Evolutionary conservation across 1,284 basidiomycete genomes (phyloP), one percentile per base, ranked within the genome.

Genomic region (Ceratorhiza oryzae-sativae): DNA sequence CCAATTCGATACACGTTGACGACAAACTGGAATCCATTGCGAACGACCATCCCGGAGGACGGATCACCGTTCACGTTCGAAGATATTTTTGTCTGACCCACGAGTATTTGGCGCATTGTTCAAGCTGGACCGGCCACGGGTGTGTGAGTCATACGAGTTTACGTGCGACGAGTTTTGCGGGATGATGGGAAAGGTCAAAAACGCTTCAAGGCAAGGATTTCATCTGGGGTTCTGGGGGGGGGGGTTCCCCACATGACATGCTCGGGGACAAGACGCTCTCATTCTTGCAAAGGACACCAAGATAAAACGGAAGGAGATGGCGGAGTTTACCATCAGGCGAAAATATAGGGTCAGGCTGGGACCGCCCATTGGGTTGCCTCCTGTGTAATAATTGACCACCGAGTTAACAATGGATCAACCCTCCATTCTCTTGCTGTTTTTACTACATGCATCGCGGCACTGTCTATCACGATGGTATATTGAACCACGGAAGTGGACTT

Each of bases 81-180:
- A 72, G 86, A 86, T 15, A 81, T n/a, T 88, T 13, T 88, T 85
- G 76, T 75, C 80, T 8, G 84, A 87, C 76, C 81, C 84, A 0
- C 80, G 78, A n/a, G 82, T 87, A 39, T 88, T 88, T 74, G 86
- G 84, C 1, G 79, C 77, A 3, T 76, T 87, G 48, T 75, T 87
- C 74, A 80, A 80, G 0, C 78, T 86, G 2, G 81, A 76, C 20
- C 83, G 82, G 0, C 83, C 86, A 1, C 84, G 86, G 0, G 84
- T 76, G 13, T 87, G 83, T 77, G 88, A 88, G 80, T 79, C 78
- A 77, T 86, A 85, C 80, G 88, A 87, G 78, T 80, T 85, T 39
- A 73, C 82, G 1, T 78, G 76, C 2, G 79, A 80, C 1, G 83
- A 85, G n/a, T 87, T 88, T 71, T 74, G 81, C 75, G 59, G 77